Conservation (phyloP, 164 flowering plant species). For the Macadamia integrifolia region DNA sequence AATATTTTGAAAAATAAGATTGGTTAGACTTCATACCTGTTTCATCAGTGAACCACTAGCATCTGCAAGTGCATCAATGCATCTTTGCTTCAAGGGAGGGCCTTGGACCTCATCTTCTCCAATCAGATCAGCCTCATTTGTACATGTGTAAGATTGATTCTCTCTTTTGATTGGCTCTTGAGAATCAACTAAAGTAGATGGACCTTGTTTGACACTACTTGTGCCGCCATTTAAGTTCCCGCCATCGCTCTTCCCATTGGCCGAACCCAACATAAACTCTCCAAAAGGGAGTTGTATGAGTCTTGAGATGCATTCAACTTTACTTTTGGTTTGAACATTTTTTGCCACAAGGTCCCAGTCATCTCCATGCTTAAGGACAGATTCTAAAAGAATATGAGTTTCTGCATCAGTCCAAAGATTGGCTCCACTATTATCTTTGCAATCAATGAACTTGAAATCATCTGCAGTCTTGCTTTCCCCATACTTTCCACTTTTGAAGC, state of each 20-base stretch:
- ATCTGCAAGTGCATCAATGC: constrained; percentile 38
- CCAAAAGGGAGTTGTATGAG: constrained; percentile 86
- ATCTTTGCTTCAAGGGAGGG: constrained; percentile 52
- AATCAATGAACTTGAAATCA: constrained; percentile 50
- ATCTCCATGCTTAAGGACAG: constrained; percentile 78
- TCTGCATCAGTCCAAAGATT: constrained; percentile 78
- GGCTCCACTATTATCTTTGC: constrained; percentile 20
- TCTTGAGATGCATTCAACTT: constrained; percentile 72
- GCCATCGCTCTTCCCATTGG: constrained; percentile 22
- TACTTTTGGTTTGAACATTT: constrained; percentile 65
- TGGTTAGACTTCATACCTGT: constrained; percentile 44
- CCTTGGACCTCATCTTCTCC: constrained; percentile 28
- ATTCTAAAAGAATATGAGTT: constrained; percentile 73
- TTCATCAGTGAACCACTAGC: constrained; percentile 59
- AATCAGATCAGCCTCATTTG: constrained; percentile 27
- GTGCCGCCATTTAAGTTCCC: constrained; percentile 13
- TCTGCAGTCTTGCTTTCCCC: constrained; percentile 48
- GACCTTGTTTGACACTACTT: constrained; percentile 19
- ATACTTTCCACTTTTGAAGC: constrained; percentile 49
- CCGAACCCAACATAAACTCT: constrained; percentile 49
- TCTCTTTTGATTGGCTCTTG: constrained; percentile 26
- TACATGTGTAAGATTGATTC: constrained; percentile 22
- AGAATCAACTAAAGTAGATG: constrained; percentile 25
- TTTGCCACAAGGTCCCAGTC: constrained; percentile 84
- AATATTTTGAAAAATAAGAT: background rate